A percentile compares a stretch with the other conserved stretches of the same genome.
phyloP scores from a whole-genome alignment of 2,329 filamentous ascomycete genomes.

The Alternaria dauci region DNA sequence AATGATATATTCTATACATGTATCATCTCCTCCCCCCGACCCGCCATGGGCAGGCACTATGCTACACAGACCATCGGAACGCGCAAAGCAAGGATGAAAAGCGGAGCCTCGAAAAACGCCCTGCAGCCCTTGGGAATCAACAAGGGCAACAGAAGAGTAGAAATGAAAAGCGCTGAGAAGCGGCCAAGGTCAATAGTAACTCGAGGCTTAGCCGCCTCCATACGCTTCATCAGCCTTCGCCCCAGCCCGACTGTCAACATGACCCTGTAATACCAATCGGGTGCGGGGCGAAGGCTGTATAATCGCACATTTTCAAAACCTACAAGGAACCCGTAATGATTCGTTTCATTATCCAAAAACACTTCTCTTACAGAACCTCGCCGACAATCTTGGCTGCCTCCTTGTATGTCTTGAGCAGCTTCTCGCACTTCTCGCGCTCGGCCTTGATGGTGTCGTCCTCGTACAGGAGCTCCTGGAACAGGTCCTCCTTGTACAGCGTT shows the following conservation, averaged over 20 bases:
- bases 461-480: conserved; percentile 93
- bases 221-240: not conserved
- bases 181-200: conserved; percentile 30
- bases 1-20: conserved; percentile 31
- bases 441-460: conserved; percentile 98
- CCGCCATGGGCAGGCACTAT: conserved; percentile 19
- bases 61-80: conserved; percentile 21
- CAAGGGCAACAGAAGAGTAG: conserved; percentile 34
- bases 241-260: not conserved
- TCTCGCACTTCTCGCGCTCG: conserved; percentile 98
- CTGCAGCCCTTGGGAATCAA: conserved; percentile 20
- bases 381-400: conserved; percentile 98
- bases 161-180: conserved; percentile 24
- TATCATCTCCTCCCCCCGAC: conserved; percentile 13
- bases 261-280: conserved; percentile 3
- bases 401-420: conserved; percentile 91
- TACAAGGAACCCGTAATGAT: conserved; percentile 12
- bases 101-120: conserved; percentile 32
- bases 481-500: conserved; percentile 88
- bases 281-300: conserved; percentile 2
- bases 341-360: conserved; percentile 25
- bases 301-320: conserved; percentile 20
- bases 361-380: conserved; percentile 68
- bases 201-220: conserved; percentile 26
- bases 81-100: conserved; percentile 13